Percentiles rank a stretch among this genome's conserved stretches.
These are phyloP conservation scores for Coleophoma cylindrospora DNA, from an alignment of 2,329 filamentous ascomycete species.

Conservation along the genomic window DNA sequence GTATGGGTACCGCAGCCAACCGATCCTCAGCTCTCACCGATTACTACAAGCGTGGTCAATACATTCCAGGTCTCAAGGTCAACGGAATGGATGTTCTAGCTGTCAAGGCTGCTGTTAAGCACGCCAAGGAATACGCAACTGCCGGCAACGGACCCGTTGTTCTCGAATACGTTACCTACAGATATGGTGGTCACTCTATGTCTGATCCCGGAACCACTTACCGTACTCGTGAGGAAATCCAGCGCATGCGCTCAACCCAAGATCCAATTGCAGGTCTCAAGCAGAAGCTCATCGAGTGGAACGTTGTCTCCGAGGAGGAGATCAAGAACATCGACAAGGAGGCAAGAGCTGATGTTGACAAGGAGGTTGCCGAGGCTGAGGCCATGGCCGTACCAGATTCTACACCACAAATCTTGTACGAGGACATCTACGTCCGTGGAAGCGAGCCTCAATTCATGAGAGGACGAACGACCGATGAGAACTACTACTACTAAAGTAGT, in stretches of 20 bases:
- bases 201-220: conserved; percentile 99
- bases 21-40: conserved; percentile 94
- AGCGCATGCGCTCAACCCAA: conserved; percentile 98
- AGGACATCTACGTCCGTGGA: conserved; percentile 92
- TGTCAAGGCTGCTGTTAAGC: conserved; percentile 92
- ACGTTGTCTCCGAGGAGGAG: conserved; percentile 85
- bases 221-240: conserved; percentile 98
- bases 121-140: conserved; percentile 83
- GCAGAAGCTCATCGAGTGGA: conserved; percentile 97
- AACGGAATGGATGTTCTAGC: conserved; percentile 99
- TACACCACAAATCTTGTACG: conserved; percentile 78
- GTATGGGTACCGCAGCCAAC: conserved; percentile 95
- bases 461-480: conserved; percentile 86
- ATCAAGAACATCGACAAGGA: conserved; percentile 96
- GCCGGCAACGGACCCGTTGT: conserved; percentile 89
- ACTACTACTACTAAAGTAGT: conserved; percentile 55
- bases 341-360: conserved; percentile 77
- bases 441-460: conserved; percentile 84
- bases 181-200: conserved; percentile 99
- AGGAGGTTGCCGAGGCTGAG: conserved; percentile 87
- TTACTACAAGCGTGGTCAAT: conserved; percentile 99
- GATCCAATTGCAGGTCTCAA: conserved; percentile 97
- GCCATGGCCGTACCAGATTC: conserved; percentile 76
- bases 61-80: conserved; percentile 98
- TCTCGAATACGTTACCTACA: conserved; percentile 98